Percentiles rank a stretch among this genome's conserved stretches.
These are phyloP conservation scores for Artemisia tridentata DNA, from an alignment of 129 eudicot species.

Conservation along the genomic window DNA sequence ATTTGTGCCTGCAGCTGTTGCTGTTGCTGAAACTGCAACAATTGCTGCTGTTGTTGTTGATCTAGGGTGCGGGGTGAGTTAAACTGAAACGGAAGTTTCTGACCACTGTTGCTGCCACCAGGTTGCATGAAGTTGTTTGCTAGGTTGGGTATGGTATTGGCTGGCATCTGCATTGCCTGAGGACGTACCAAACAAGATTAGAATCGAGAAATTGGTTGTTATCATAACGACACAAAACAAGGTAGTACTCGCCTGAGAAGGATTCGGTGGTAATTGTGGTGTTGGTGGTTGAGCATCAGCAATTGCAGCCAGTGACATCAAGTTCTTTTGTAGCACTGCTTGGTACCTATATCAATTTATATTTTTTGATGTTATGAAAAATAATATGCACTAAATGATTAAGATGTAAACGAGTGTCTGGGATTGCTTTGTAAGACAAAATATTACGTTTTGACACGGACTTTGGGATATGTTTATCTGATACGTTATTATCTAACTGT, in stretches of 20 bases:
- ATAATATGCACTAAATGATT: too few species aligned
- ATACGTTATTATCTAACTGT: too few species aligned
- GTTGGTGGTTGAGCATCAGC: slow-evolving; percentile 88
- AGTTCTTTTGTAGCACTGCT: slow-evolving; percentile 72
- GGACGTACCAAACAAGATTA: neutral
- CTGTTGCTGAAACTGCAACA: slow-evolving; percentile 55
- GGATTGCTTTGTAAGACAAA: too few species aligned
- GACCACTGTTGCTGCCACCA: slow-evolving; percentile 19
- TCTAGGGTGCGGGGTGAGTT: slow-evolving; percentile 35
- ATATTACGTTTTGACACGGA: too few species aligned
- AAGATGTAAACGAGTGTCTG: too few species aligned
- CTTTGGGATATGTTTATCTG: too few species aligned
- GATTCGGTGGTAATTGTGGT: slow-evolving; percentile 33
- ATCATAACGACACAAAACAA: neutral
- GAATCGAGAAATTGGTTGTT: neutral
- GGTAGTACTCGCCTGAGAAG: slow-evolving; percentile 46
- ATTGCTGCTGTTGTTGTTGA: slow-evolving; percentile 50
- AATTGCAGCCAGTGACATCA: slow-evolving; percentile 79
- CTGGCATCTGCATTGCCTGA: slow-evolving; percentile 35
- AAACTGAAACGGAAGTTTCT: slow-evolving; percentile 52
- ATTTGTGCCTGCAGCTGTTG: slow-evolving; percentile 57
- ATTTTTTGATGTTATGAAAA: neutral
- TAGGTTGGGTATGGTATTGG: slow-evolving; percentile 40
- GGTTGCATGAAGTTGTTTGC: slow-evolving; percentile 45
- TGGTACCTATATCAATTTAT: slow-evolving; percentile 53